These are phyloP conservation scores for Fusarium duplospermum DNA, from an alignment of 2,329 filamentous ascomycete genomes.

Conservation along the genomic window DNA sequence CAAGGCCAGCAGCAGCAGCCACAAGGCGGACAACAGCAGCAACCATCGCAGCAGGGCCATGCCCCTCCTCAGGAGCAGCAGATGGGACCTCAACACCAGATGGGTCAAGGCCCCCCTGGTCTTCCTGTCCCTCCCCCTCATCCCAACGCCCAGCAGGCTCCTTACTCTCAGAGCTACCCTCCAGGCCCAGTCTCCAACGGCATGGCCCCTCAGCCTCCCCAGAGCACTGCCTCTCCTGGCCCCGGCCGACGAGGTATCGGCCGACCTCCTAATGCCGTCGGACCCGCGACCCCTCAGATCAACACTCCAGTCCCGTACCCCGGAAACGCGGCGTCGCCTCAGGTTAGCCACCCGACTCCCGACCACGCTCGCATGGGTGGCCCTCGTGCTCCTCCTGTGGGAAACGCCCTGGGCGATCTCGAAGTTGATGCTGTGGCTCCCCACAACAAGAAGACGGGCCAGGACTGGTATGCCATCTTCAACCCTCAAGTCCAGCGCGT, in stretches of 20 bases:
- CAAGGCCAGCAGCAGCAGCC: conserved; percentile 61
- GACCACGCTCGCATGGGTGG: conserved; percentile 68
- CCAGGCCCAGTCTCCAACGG: conserved; percentile 71
- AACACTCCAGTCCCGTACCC: conserved; percentile 89
- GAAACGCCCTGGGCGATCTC: conserved; percentile 82
- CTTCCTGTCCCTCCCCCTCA: conserved; percentile 68
- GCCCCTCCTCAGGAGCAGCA: conserved; percentile 78
- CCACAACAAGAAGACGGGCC: conserved; percentile 87
- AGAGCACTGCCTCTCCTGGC: conserved; percentile 87
- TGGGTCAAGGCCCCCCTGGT: conserved; percentile 81
- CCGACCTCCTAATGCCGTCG: conserved; percentile 69
- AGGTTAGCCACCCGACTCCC: conserved; percentile 87
- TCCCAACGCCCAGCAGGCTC: conserved; percentile 74
- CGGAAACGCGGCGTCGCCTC: conserved; percentile 83
- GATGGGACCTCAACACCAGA: conserved; percentile 61
- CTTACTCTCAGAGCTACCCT: conserved; percentile 77
- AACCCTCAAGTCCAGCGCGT: conserved; percentile 91
- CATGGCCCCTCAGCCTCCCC: conserved; percentile 85
- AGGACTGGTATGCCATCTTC: conserved; percentile 97
- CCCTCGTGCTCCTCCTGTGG: conserved; percentile 62
- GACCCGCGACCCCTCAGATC: conserved; percentile 91
- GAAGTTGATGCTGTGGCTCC: conserved; percentile 87
- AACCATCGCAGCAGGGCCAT: conserved; percentile 51
- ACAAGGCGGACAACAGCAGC: conserved; percentile 58
- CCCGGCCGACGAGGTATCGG: conserved; percentile 79